Evolutionary conservation across 768 basidiomycete species (phyloP).

Genomic region (Amanita polypyramis): DNA sequence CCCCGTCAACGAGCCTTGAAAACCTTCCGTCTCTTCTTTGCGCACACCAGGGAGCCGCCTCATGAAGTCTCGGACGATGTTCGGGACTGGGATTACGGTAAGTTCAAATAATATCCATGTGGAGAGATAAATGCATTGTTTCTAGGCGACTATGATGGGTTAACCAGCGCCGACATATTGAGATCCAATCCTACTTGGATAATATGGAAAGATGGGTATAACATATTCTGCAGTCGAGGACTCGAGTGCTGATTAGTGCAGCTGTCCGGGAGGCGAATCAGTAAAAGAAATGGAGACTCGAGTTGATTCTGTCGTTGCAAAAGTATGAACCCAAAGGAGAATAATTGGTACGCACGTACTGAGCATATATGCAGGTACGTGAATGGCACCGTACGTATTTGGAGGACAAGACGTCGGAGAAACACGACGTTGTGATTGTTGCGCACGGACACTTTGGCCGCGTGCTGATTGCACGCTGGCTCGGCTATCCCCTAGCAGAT

Average conservation of each 20-base stretch:
- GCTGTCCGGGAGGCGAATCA: slow-evolving; percentile 85
- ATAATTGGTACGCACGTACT: slow-evolving; percentile 2
- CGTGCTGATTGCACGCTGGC: slow-evolving; percentile 75
- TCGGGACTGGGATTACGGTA: slow-evolving; percentile 82
- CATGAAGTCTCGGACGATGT: slow-evolving; percentile 55
- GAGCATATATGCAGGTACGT: slow-evolving; percentile 40
- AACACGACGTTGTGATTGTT: slow-evolving; percentile 76
- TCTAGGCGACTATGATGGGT: slow-evolving; percentile 76
- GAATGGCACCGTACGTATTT: slow-evolving; percentile 63
- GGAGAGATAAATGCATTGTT: slow-evolving; percentile 1
- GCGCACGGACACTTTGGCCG: slow-evolving; percentile 84
- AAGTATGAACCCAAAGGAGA: slow-evolving; percentile 44
- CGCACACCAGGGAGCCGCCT: slow-evolving; percentile 28
- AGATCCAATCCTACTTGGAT: slow-evolving; percentile 49
- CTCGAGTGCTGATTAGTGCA: slow-evolving; percentile 17
- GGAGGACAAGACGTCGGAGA: slow-evolving; percentile 50
- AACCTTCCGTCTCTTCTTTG: slow-evolving; percentile 80
- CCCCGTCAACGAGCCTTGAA: slow-evolving; percentile 79
- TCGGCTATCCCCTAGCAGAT: slow-evolving; percentile 48
- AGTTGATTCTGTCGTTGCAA: slow-evolving; percentile 65
- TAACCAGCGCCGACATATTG: slow-evolving; percentile 69
- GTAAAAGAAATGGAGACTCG: slow-evolving; percentile 68
- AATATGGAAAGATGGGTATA: slow-evolving; percentile 81
- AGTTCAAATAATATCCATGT: neutral
- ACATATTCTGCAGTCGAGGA: slow-evolving; percentile 10